Base-by-base conservation (phyloP, 2,329 filamentous ascomycete genomes). In the Myriangium duriaei region DNA sequence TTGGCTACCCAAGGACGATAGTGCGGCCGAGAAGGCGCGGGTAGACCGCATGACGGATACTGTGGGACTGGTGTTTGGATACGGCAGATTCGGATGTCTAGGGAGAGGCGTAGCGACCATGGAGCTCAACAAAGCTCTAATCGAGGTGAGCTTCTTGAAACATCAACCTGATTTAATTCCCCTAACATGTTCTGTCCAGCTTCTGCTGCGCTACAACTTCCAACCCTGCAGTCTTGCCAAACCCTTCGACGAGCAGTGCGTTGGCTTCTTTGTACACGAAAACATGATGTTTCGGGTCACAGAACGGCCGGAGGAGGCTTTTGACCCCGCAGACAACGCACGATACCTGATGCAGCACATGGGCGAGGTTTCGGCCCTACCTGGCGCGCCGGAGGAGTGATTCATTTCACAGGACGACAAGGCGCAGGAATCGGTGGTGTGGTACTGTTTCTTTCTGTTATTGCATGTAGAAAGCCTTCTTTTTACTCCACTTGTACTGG, bases 111-210 rank as follows among this genome's bases (percentile, higher is more conserved):
- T 59, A 12, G 57, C 57, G 30, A 56, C 47, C 11, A 58, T 59
- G 56, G 57, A 60, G 46, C 34, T 60, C 38, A 58, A 59, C 48
- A 59, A 60, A 42, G 56, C 52, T 7, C 46, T 60, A 19, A 50
- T 57, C 24, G 57, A 60, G 48, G 57, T 59, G 36, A 49, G 50
- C n/a, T n/a, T 45, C 7, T 9, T 16, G 5, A 9, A 12, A 35
- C 14, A 4, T 6, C 3, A 12, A 14, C 10, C 10, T 28, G n/a
- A n/a, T n/a, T n/a, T n/a, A n/a, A n/a, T n/a, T n/a, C n/a, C n/a
- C n/a, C n/a, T n/a, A n/a, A n/a, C n/a, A n/a, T n/a, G n/a, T n/a
- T n/a, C n/a, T n/a, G n/a, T 29, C 5, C 38, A 59, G 57, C 55
- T 50, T 4, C 46, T 60, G 10, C 49, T 58, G 10, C 51, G 57